These are phyloP conservation scores for Aspergillus versicolor DNA, from an alignment of 2,329 filamentous ascomycete genomes.

Conservation along the genomic window DNA sequence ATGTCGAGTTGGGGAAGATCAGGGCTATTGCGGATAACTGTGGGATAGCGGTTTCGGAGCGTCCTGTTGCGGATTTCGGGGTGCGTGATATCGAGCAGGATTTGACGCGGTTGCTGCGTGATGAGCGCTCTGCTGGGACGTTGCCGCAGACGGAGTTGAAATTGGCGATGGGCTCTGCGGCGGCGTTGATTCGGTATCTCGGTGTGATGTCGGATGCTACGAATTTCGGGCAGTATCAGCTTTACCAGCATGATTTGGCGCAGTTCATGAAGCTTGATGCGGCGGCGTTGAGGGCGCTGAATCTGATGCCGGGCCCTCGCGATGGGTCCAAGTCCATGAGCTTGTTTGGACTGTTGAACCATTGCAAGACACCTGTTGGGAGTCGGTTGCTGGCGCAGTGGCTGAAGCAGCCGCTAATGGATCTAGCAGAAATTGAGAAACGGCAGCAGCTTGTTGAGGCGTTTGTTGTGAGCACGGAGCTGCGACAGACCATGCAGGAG, in stretches of 20 bases:
- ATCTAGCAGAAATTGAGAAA: conserved; percentile 79
- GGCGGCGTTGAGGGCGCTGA: conserved; percentile 87
- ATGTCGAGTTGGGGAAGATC: conserved; percentile 84
- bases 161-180: conserved; percentile 91
- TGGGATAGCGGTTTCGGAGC: conserved; percentile 83
- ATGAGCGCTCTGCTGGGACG: conserved; percentile 73
- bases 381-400: conserved; percentile 89
- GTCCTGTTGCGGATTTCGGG: conserved; percentile 73
- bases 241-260: conserved; percentile 94
- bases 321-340: conserved; percentile 99
- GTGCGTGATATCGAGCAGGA: conserved; percentile 95
- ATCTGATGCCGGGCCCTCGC: conserved; percentile 92
- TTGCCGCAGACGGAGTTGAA: conserved; percentile 91
- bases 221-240: conserved; percentile 95
- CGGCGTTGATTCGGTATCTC: conserved; percentile 91
- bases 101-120: conserved; percentile 79
- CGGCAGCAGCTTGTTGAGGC: conserved; percentile 93
- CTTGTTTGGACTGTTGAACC: conserved; percentile 87
- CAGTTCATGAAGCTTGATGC: conserved; percentile 99
- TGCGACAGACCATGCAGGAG: conserved; percentile 95
- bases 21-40: conserved; percentile 88
- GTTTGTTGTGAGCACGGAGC: conserved; percentile 87
- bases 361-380: conserved; percentile 95
- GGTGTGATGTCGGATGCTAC: conserved; percentile 84
- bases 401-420: conserved; percentile 98